Conservation (phyloP, 495 filamentous ascomycete species). For the Podospora australis region DNA sequence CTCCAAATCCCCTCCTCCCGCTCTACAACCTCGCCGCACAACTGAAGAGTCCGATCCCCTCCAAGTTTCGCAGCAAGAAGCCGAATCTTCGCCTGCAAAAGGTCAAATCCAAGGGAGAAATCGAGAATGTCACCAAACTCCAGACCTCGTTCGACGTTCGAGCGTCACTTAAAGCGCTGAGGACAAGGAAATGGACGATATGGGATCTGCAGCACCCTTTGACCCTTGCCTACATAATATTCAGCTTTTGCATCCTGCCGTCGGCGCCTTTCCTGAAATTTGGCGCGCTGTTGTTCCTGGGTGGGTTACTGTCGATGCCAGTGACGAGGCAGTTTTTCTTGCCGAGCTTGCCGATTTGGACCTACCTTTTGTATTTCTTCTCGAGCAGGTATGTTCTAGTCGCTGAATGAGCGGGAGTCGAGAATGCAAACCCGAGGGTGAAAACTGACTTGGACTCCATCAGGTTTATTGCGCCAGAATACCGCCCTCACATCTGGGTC, state of each 20-base stretch:
- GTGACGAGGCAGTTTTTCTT: constrained; percentile 86
- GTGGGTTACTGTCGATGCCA: constrained; percentile 71
- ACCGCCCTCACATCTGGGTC: constrained; percentile 88
- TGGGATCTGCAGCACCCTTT: constrained; percentile 85
- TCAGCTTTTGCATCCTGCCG: constrained; percentile 74
- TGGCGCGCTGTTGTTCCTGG: constrained; percentile 55
- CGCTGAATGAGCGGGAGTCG: no score
- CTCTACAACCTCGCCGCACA: constrained; percentile 1
- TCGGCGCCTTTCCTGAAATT: constrained; percentile 69
- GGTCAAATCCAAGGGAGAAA: constrained; percentile 62
- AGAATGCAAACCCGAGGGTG: no score
- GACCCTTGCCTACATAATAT: constrained; percentile 64
- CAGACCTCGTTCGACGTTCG: constrained; percentile 72
- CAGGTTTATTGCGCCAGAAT: constrained; percentile 73
- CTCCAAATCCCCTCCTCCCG: neutral
- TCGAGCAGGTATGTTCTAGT: constrained; percentile 67
- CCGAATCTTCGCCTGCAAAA: constrained; percentile 59
- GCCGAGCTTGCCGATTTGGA: constrained; percentile 75
- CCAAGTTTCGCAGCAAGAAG: constrained; percentile 60
- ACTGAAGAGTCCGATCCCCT: neutral
- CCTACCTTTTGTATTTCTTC: constrained; percentile 84
- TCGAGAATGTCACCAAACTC: constrained; percentile 55
- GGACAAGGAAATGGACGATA: constrained; percentile 70
- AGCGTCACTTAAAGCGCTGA: constrained; percentile 66
- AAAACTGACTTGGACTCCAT: no score